Evolutionary conservation across 1,139 yeast species (phyloP).

Genomic region (Yamadazyma sp.): DNA sequence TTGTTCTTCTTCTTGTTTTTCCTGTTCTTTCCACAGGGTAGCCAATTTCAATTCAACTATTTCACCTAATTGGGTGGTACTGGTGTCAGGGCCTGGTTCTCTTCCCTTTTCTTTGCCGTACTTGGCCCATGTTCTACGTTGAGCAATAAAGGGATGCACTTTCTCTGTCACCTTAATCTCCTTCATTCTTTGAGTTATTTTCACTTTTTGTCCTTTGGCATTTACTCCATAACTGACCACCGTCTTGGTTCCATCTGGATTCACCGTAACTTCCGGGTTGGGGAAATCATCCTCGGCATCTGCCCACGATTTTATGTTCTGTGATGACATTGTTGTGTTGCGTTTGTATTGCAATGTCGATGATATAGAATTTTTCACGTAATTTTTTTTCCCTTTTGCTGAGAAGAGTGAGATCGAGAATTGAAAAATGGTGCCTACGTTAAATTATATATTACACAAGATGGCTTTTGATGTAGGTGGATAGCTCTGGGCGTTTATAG

Average conservation of each 20-base stretch:
- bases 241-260: constrained; percentile 88
- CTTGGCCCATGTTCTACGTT: constrained; percentile 71
- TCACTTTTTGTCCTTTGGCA: constrained; percentile 80
- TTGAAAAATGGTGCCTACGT: not conserved
- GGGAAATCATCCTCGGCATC: constrained; percentile 67
- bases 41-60: constrained; percentile 70
- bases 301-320: constrained; percentile 59
- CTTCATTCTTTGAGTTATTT: constrained; percentile 81
- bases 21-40: constrained; percentile 72
- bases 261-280: constrained; percentile 68
- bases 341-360: not conserved
- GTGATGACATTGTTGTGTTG: constrained; percentile 32
- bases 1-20: constrained; percentile 55
- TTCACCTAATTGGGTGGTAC: constrained; percentile 90
- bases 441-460: not conserved
- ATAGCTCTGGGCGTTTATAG: constrained; percentile 24
- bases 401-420: constrained; percentile 2
- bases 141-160: constrained; percentile 76
- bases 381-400: not conserved
- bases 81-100: constrained; percentile 82
- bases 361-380: constrained; percentile 3
- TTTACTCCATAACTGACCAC: constrained; percentile 76
- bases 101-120: constrained; percentile 81
- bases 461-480: constrained; percentile 12
- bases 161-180: constrained; percentile 76